A percentile compares a stretch with the other conserved stretches of the same genome.
Conservation (phyloP, 768 basidiomycete species). For the Pisolithus tinctorius region DNA sequence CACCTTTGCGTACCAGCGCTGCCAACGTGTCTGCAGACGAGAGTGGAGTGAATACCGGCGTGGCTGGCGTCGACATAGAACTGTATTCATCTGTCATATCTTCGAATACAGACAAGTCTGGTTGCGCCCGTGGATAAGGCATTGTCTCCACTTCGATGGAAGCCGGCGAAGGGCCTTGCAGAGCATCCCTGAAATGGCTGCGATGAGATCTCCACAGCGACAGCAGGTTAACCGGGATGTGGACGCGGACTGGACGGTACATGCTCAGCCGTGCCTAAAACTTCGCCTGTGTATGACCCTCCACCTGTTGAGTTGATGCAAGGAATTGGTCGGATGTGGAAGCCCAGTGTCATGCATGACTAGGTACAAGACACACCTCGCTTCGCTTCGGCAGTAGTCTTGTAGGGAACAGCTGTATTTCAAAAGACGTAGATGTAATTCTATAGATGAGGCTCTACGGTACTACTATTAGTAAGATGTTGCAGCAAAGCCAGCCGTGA, state of each 20-base stretch:
- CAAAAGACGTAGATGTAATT: no score
- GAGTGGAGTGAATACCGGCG: constrained; percentile 15
- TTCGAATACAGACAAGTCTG: constrained; percentile 33
- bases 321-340: no score
- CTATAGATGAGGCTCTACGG: no score
- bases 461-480: no score
- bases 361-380: no score
- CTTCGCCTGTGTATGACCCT: no score
- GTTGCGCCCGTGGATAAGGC: constrained; percentile 27
- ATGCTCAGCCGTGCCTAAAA: no score
- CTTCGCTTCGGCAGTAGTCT: no score
- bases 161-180: constrained; percentile 28
- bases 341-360: no score
- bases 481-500: no score
- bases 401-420: no score
- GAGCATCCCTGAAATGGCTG: constrained; percentile 17
- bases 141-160: constrained; percentile 29
- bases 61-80: constrained; percentile 3
- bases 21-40: constrained; percentile 19
- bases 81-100: constrained; percentile 28
- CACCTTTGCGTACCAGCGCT: constrained; percentile 13
- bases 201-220: constrained; percentile 14
- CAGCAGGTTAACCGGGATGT: constrained; percentile 10
- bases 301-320: no score
- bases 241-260: constrained; percentile 9